Conservation (phyloP, 768 basidiomycete species). For the Serendipita sp. region DNA sequence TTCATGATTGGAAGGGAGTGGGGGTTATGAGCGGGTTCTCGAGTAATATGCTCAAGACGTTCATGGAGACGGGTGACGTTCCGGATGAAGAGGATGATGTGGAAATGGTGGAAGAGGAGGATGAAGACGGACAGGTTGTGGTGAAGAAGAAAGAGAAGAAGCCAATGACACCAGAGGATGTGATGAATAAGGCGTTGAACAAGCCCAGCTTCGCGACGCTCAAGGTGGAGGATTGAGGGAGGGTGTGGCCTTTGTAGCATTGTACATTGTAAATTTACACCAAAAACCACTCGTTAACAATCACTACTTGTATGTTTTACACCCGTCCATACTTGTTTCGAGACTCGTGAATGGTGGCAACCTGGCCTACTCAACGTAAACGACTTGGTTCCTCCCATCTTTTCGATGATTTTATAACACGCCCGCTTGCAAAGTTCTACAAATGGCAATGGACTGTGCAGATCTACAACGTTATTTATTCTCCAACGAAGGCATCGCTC, state of each 20-base stretch:
- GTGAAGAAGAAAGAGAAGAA: slow-evolving; percentile 28
- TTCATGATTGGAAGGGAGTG: slow-evolving; percentile 40
- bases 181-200: slow-evolving; percentile 16
- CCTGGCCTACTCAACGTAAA: too few relatives aligned
- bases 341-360: too few relatives aligned
- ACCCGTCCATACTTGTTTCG: too few relatives aligned
- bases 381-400: too few relatives aligned
- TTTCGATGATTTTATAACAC: too few relatives aligned
- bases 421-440: too few relatives aligned
- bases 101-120: slow-evolving; percentile 25
- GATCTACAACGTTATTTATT: too few relatives aligned
- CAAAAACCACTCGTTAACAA: too few relatives aligned
- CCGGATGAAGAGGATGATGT: slow-evolving; percentile 18
- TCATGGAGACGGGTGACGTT: slow-evolving; percentile 39
- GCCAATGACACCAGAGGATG: slow-evolving; percentile 24
- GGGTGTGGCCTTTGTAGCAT: neutral
- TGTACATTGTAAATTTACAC: neutral
- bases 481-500: too few relatives aligned
- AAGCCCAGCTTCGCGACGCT: slow-evolving; percentile 37
- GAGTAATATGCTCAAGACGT: slow-evolving; percentile 52
- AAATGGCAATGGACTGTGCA: too few relatives aligned
- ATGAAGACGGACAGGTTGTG: slow-evolving; percentile 14
- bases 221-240: slow-evolving; percentile 37
- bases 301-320: too few relatives aligned
- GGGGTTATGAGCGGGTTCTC: slow-evolving; percentile 59